Conservation (phyloP, 2,329 filamentous ascomycete genomes). For the Albophoma yamanashiensis region DNA sequence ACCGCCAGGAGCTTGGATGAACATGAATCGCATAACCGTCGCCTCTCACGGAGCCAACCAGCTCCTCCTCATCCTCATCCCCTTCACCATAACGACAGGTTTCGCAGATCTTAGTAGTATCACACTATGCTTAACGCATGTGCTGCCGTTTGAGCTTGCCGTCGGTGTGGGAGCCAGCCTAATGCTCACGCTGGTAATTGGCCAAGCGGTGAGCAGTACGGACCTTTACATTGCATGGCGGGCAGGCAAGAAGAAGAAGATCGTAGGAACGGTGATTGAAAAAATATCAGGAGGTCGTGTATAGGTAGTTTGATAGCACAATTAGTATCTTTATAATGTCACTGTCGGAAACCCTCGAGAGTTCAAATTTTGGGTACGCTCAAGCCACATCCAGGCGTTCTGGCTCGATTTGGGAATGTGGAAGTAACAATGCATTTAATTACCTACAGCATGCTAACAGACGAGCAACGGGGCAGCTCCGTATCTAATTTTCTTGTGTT, state of each 20-base stretch:
- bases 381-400: too few relatives aligned
- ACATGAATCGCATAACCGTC: neutral
- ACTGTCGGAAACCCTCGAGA: too few relatives aligned
- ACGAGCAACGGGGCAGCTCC: too few relatives aligned
- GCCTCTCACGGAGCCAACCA: constrained; percentile 12
- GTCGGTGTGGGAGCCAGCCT: constrained; percentile 14
- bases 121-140: constrained; percentile 15
- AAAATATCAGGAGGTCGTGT: neutral
- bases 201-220: constrained; percentile 6
- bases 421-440: too few relatives aligned
- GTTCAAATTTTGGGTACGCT: too few relatives aligned
- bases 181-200: constrained; percentile 11
- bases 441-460: too few relatives aligned
- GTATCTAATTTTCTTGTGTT: too few relatives aligned
- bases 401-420: too few relatives aligned
- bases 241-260: neutral
- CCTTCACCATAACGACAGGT: constrained; percentile 13
- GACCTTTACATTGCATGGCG: neutral
- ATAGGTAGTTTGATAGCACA: neutral
- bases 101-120: constrained; percentile 17
- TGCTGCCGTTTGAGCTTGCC: constrained; percentile 15
- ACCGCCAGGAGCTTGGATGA: neutral
- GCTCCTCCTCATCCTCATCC: constrained; percentile 12
- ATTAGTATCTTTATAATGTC: neutral
- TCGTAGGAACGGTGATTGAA: neutral